A percentile compares a stretch with the other conserved stretches of the same genome.
Conservation (phyloP, 1,139 yeast genomes). For the Lodderomyces pseudojiufengensis region DNA sequence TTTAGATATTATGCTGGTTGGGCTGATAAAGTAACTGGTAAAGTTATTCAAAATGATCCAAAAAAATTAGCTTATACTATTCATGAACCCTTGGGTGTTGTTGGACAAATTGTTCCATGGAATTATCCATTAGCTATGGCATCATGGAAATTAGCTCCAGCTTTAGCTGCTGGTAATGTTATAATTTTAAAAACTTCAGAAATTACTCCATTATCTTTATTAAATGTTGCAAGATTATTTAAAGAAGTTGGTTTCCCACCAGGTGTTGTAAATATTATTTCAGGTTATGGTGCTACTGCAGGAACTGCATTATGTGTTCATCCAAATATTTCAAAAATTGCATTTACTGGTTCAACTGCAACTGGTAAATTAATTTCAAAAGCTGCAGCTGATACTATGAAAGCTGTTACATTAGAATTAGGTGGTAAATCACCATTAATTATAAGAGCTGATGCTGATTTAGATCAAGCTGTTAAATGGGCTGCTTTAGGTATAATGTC, state of each 20-base stretch:
- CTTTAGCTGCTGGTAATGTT: conserved; percentile 66
- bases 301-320: conserved; percentile 60
- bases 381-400: conserved; percentile 56
- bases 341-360: conserved; percentile 61
- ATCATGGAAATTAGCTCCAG: conserved; percentile 61
- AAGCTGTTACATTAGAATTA: conserved; percentile 83
- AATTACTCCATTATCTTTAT: conserved; percentile 59
- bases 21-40: conserved; percentile 77
- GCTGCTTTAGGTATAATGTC: conserved; percentile 79
- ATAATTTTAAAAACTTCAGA: conserved; percentile 66
- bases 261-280: conserved; percentile 61
- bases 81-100: conserved; percentile 79
- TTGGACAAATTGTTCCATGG: conserved; percentile 74
- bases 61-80: conserved; percentile 72
- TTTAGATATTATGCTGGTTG: conserved; percentile 77
- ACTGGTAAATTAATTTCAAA: conserved; percentile 61
- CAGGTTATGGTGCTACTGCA: conserved; percentile 54
- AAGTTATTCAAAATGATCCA: conserved; percentile 62
- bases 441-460: conserved; percentile 70
- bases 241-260: conserved; percentile 69
- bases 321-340: conserved; percentile 56
- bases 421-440: conserved; percentile 87
- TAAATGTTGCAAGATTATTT: conserved; percentile 51
- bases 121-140: conserved; percentile 60
- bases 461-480: conserved; percentile 80